A percentile compares a stretch with the other conserved stretches of the same genome.
These are phyloP conservation scores for Cryptococcus sp. DNA, from an alignment of 1,284 basidiomycete genomes.

Conservation along the genomic window DNA sequence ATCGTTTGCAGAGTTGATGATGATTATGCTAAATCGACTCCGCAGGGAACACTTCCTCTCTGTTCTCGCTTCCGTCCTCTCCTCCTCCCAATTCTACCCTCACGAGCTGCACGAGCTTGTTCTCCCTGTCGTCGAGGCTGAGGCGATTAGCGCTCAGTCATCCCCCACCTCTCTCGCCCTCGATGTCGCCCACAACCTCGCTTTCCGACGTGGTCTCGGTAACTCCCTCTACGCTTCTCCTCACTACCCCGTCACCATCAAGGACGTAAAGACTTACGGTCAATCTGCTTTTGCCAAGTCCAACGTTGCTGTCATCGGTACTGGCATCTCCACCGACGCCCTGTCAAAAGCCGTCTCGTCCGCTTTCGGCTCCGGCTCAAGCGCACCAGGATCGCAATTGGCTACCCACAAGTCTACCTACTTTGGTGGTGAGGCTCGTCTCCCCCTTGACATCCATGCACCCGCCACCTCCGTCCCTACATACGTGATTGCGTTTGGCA, in stretches of 20 bases:
- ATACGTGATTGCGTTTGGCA: slow-evolving; percentile 78
- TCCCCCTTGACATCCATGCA: slow-evolving; percentile 58
- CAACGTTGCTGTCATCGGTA: slow-evolving; percentile 82
- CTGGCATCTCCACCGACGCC: slow-evolving; percentile 72
- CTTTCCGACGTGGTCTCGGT: slow-evolving; percentile 89
- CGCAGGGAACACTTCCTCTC: slow-evolving; percentile 80
- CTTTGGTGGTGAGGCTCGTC: slow-evolving; percentile 80
- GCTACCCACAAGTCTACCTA: slow-evolving; percentile 56
- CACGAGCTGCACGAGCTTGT: slow-evolving; percentile 88
- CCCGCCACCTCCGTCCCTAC: slow-evolving; percentile 64
- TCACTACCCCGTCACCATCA: slow-evolving; percentile 66
- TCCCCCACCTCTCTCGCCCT: slow-evolving; percentile 62
- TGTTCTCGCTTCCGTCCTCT: slow-evolving; percentile 77
- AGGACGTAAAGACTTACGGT: slow-evolving; percentile 71
- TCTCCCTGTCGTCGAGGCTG: slow-evolving; percentile 69
- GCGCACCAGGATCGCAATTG: slow-evolving; percentile 10
- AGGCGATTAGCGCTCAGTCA: slow-evolving; percentile 64
- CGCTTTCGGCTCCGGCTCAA: slow-evolving; percentile 59
- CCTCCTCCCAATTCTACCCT: slow-evolving; percentile 76
- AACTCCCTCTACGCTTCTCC: slow-evolving; percentile 78
- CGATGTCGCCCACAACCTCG: slow-evolving; percentile 80
- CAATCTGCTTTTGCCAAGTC: slow-evolving; percentile 68
- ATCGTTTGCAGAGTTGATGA: not conserved
- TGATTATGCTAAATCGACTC: slow-evolving; percentile 7
- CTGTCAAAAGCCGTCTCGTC: slow-evolving; percentile 72